Base-by-base conservation (phyloP, 192 early-diverging fungal genomes). In the Umbelopsis ramanniana region DNA sequence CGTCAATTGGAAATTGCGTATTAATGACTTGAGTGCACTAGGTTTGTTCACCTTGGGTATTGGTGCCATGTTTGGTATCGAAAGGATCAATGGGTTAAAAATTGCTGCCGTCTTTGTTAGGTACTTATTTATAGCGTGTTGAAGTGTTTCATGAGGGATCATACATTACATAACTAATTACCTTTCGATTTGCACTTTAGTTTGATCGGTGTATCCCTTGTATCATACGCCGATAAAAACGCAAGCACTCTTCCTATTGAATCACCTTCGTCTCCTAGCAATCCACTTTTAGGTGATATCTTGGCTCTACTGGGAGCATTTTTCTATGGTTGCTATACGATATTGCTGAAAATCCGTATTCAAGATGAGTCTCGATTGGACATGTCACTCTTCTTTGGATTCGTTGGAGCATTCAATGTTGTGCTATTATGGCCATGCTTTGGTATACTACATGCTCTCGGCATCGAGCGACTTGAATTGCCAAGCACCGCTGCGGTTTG, bases 261-360 rank as follows among this genome's bases (percentile, higher is more conserved):
- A 19, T 38, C 45, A 3, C 33, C 46, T 1, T 24, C 37, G 14
- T 10, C 15, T 3, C 74, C 69, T 9, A 57, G 46, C 14, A 66
- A 70, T 23, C 77, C 80, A 40, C 23, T 91, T 50, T 66, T 89
- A 46, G 93, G 93, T 22, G 91, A 93, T 69, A 52, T 87, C 12
- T 76, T 94, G 55, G 91, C 92, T 4, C 63, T 95, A 33, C 71
- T 88, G 19, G 89, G 92, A 45, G 93, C 92, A 4, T 72, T 92
- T 19, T 87, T 95, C 35, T 95, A 95, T 77, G 93, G 91, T 9
- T 86, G 85, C 53, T 94, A 95, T 78, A 90, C 88, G 1, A 88
- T 88, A 15, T 76, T 95, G 24, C 78, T 95, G 23, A 94, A 95
- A 52, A 75, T 86, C 35, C 83, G 77, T 43, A 88, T 93, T 63